Evolutionary conservation across 768 basidiomycete genomes (phyloP).

Genomic region (Tulasnella sp.): DNA sequence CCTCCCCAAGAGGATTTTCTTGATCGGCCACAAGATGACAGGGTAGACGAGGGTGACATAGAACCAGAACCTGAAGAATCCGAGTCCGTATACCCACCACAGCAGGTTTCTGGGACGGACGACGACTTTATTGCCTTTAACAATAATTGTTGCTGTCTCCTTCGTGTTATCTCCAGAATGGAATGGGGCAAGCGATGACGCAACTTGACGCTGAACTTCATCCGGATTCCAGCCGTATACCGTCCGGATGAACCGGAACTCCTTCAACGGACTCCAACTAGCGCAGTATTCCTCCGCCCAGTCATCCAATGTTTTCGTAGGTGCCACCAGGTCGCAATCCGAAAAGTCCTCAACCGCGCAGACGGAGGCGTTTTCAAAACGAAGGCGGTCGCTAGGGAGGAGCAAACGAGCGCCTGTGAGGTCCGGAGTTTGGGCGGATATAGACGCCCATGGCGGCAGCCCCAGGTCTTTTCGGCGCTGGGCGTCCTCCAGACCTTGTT

Average conservation of each 20-base stretch:
- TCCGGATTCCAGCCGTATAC: not conserved
- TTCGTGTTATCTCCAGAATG: not conserved
- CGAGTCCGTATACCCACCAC: constrained; percentile 58
- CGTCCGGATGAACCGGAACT: not conserved
- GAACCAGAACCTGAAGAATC: constrained; percentile 61
- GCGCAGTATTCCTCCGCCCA: not conserved
- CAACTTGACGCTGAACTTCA: not conserved
- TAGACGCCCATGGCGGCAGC: not conserved
- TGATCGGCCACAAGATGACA: constrained; percentile 65
- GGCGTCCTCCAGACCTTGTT: not conserved
- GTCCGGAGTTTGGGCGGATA: not conserved
- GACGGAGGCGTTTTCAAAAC: not conserved
- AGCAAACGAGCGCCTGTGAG: not conserved
- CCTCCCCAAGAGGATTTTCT: constrained; percentile 65
- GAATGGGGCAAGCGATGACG: not conserved
- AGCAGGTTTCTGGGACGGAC: constrained; percentile 61
- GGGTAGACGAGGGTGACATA: constrained; percentile 67
- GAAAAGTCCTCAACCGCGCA: not conserved
- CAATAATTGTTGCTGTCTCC: not conserved
- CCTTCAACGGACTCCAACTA: not conserved
- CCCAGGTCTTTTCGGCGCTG: not conserved
- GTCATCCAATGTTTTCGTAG: not conserved
- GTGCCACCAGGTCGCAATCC: not conserved
- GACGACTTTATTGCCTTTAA: constrained; percentile 40
- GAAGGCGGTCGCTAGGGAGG: not conserved